phyloP scores from a whole-genome alignment of 2,329 filamentous ascomycete genomes.

The Incumbomyces delicatus region DNA sequence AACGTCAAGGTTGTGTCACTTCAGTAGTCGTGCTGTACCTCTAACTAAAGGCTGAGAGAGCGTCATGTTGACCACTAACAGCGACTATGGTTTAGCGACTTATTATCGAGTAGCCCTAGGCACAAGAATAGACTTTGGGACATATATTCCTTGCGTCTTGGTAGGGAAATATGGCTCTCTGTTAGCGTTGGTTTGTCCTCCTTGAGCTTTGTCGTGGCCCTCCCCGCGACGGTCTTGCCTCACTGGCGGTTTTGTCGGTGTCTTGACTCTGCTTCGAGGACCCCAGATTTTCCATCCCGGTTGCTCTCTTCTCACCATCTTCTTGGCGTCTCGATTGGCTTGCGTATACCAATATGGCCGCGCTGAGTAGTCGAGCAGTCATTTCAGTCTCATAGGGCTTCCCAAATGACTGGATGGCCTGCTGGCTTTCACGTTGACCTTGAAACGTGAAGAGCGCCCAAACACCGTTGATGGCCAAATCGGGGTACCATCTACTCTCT shows the following conservation, averaged over 20 bases:
- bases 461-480: neutral
- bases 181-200: neutral
- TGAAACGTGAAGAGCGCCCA: constrained; percentile 1
- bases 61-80: too few relatives aligned
- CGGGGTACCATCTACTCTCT: constrained; percentile 1
- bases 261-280: neutral
- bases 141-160: neutral
- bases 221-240: neutral
- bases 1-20: too few relatives aligned
- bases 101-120: neutral
- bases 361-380: neutral
- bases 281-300: constrained; percentile 1
- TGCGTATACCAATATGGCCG: constrained; percentile 11
- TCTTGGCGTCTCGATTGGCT: neutral
- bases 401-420: constrained; percentile 1
- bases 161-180: neutral
- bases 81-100: too few relatives aligned
- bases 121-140: neutral
- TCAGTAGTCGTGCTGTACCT: too few relatives aligned
- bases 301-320: neutral
- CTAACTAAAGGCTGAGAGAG: too few relatives aligned
- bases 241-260: neutral
- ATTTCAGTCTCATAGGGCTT: neutral
- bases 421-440: neutral
- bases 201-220: neutral